Base-by-base conservation (phyloP, 805 yeast species). In the Huiozyma sinensis region DNA sequence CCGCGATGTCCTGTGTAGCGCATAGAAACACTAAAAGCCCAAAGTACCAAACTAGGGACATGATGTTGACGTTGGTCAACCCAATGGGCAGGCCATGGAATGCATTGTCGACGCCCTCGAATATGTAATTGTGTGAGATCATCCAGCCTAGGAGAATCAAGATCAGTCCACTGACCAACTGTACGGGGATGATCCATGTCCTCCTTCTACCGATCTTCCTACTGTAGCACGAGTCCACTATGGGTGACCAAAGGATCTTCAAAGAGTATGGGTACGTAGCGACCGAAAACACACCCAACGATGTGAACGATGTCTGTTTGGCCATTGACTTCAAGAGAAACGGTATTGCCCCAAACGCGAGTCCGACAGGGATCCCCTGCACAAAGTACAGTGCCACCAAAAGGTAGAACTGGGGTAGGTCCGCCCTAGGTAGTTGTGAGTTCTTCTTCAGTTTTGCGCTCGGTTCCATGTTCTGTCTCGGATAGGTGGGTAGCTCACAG, bases 1-100 rank as follows among this genome's bases (percentile, higher is more conserved):
- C 98, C 0, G 98, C 97, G 44, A 92, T 92, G 60, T 92, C 98
- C 63, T 92, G 98, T 0, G 98, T 90, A 0, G 97, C 97, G 66
- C 97, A 89, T 47, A 89, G 70, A 46, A 90, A 76, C 31, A 92
- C 92, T 47, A 92, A 67, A 24, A 77, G 50, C 54, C 89, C 84
- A 64, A 92, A 92, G 45, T 77, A 71, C 41, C 69, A 52, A 0
- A 97, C 86, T 48, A 92, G 75, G 3, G 64, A 58, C 11, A 44
- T 24, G 12, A 61, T 47, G 38, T 54, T 49, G 11, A 51, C 44
- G 30, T 49, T 47, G 10, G 46, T 48, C 5, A 43, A 17, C 4
- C 45, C 44, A n/a, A 41, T 46, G 1, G 31, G 33, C 10, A 48
- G 39, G 2, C 53, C 50, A 39, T 54, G 52, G 40, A 48, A 60